Percentiles rank a stretch among this genome's conserved stretches.
Evolutionary conservation across 2,329 filamentous ascomycete genomes (phyloP).

Genomic region (Ceratocystis ficicola): DNA sequence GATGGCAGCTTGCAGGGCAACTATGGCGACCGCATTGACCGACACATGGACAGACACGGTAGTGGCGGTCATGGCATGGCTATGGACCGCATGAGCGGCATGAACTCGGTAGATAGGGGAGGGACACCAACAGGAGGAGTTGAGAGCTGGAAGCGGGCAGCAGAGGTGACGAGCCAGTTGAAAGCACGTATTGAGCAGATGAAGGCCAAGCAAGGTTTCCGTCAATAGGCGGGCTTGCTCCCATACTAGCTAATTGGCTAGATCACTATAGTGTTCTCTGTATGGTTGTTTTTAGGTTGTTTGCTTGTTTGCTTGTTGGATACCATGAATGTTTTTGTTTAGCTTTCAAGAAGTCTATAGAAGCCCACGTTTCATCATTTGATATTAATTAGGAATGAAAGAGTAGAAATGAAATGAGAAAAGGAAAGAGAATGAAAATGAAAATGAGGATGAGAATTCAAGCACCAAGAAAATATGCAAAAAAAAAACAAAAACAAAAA

Average conservation of each 20-base stretch:
- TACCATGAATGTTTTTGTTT: conserved; percentile 6
- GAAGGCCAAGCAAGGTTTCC: conserved; percentile 48
- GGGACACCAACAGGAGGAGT: conserved; percentile 35
- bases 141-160: conserved; percentile 94
- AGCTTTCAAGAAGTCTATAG: neutral
- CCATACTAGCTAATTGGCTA: neutral
- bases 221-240: conserved; percentile 8
- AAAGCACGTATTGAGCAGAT: conserved; percentile 98
- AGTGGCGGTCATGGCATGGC: conserved; percentile 7
- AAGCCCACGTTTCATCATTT: conserved; percentile 6
- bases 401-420: too few species aligned
- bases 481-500: too few species aligned
- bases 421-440: too few species aligned
- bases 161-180: conserved; percentile 92
- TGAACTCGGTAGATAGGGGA: conserved; percentile 5
- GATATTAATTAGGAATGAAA: neutral
- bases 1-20: conserved; percentile 18
- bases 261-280: neutral
- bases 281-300: neutral
- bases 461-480: too few species aligned
- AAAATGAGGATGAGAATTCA: too few species aligned
- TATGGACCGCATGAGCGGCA: conserved; percentile 14
- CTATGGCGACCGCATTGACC: conserved; percentile 13
- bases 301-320: conserved; percentile 12
- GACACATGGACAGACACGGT: neutral